Evolutionary conservation across 176 grass and related monocot species (phyloP).

Genomic region (Aegilops umbellulata): DNA sequence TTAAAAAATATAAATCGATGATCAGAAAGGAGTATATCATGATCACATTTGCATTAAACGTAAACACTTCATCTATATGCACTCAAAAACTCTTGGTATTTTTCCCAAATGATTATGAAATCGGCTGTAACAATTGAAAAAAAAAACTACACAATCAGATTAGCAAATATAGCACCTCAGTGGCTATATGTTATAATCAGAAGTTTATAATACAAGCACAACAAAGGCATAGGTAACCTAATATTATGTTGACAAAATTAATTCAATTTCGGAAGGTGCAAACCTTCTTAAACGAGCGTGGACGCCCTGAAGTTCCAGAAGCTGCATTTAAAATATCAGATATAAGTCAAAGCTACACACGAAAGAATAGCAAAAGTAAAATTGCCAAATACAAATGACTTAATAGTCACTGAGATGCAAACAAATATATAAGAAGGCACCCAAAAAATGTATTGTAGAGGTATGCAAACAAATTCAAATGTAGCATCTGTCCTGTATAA

Average conservation of each 20-base stretch:
- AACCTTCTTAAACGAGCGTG: conserved; percentile 84
- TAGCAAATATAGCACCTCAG: not conserved
- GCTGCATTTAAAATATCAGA: conserved; percentile 54
- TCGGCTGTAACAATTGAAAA: not conserved
- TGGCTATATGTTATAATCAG: not conserved
- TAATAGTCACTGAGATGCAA: not conserved
- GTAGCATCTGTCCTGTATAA: conserved; percentile 23
- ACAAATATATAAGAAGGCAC: not conserved
- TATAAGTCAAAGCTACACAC: not conserved
- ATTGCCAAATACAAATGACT: not conserved
- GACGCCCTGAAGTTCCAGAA: conserved; percentile 77
- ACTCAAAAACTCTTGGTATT: not conserved
- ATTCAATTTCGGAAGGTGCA: not conserved
- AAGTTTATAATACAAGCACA: not conserved
- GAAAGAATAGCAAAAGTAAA: not conserved
- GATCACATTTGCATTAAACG: not conserved
- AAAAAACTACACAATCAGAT: not conserved
- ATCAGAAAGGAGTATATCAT: conserved; percentile 10
- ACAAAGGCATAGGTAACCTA: not conserved
- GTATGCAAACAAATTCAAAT: not conserved
- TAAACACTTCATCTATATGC: not conserved
- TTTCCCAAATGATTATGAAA: not conserved
- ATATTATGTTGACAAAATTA: not conserved
- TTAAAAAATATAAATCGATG: conserved; percentile 18
- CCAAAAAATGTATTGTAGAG: not conserved